These are phyloP conservation scores for Whalleya microplaca DNA, from an alignment of 2,329 filamentous ascomycete genomes.

Conservation along the genomic window DNA sequence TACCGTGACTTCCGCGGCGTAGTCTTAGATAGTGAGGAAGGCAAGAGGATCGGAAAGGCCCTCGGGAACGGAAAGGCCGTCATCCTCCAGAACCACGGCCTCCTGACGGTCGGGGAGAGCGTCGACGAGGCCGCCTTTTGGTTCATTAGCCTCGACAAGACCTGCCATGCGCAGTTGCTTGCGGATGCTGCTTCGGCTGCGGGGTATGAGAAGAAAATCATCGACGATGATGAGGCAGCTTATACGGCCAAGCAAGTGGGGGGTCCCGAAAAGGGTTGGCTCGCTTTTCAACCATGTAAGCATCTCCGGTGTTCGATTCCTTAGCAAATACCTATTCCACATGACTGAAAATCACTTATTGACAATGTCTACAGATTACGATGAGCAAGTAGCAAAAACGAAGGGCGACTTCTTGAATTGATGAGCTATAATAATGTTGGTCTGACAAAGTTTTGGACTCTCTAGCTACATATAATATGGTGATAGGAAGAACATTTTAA, in stretches of 20 bases:
- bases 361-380: constrained; percentile 16
- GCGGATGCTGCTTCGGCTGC: constrained; percentile 57
- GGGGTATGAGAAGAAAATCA: constrained; percentile 33
- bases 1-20: constrained; percentile 65
- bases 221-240: constrained; percentile 36
- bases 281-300: constrained; percentile 36
- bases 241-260: constrained; percentile 33
- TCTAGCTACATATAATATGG: too few relatives aligned
- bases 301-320: background rate
- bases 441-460: background rate
- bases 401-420: constrained; percentile 22
- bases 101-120: constrained; percentile 63
- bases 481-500: too few relatives aligned
- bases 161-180: constrained; percentile 63
- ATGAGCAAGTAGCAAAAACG: constrained; percentile 24
- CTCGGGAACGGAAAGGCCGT: constrained; percentile 58
- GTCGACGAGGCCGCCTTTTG: constrained; percentile 70
- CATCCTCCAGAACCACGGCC: constrained; percentile 66
- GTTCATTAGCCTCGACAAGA: constrained; percentile 64
- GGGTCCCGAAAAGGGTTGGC: constrained; percentile 37
- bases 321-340: background rate
- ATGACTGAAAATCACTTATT: too few relatives aligned
- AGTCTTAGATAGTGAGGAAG: constrained; percentile 63
- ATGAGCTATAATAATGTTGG: background rate
- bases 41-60: constrained; percentile 57